A percentile compares a stretch with the other conserved stretches of the same genome.
These are phyloP conservation scores for Dispira simplex DNA, from an alignment of 192 early-diverging fungal species.

Conservation along the genomic window DNA sequence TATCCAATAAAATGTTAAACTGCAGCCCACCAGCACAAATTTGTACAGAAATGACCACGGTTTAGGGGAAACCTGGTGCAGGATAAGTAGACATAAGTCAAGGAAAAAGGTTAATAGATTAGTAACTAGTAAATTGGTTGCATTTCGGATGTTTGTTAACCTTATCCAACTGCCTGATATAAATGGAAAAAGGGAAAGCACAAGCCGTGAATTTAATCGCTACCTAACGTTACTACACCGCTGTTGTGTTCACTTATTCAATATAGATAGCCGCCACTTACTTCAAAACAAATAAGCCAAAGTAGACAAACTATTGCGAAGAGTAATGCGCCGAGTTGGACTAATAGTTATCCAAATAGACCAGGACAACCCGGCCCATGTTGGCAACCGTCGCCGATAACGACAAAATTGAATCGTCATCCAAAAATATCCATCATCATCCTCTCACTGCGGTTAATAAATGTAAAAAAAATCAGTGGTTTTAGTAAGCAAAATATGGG, in stretches of 20 bases:
- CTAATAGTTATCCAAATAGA: not conserved
- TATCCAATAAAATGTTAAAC: not conserved
- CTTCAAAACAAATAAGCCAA: not conserved
- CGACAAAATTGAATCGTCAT: not conserved
- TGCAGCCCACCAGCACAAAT: not conserved
- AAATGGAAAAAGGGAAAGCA: not conserved
- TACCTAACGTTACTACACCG: not conserved
- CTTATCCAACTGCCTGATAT: not conserved
- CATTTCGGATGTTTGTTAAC: not conserved
- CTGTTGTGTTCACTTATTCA: not conserved
- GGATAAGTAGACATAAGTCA: too few species aligned
- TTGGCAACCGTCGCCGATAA: too few species aligned
- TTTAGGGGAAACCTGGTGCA: not conserved
- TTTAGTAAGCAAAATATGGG: not conserved
- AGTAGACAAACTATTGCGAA: not conserved
- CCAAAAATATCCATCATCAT: not conserved
- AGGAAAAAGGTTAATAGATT: not conserved
- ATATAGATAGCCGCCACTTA: not conserved
- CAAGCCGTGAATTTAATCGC: not conserved
- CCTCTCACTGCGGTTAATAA: not conserved
- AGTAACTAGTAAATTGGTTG: not conserved
- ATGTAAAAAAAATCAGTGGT: not conserved
- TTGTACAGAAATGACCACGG: slow-evolving; percentile 6
- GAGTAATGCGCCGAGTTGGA: not conserved
- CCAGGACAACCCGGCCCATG: too few species aligned